Evolutionary conservation across 2,329 filamentous ascomycete species (phyloP), one percentile per base, ranked within the genome.

Genomic region (Zalaria obscura): DNA sequence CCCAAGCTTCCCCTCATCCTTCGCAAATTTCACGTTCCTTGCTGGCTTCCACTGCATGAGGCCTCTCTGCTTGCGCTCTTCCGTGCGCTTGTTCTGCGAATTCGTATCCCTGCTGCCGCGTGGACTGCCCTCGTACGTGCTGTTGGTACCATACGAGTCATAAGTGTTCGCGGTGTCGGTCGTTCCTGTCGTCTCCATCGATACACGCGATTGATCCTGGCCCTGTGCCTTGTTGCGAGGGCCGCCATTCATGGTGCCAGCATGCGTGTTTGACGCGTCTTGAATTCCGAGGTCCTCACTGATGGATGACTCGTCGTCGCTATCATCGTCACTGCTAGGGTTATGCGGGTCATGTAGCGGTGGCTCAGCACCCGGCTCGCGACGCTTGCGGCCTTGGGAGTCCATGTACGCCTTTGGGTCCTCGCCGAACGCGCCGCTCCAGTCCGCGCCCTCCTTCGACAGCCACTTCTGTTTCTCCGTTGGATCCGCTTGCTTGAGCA

Each of bases 11-110:
- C 83, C 77, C 66, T 96, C 84, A 53, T 95, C 73, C 63, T 91
- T 93, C 35, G 80, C 88, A 59, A 95, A 96, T 50, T 79, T 77
- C 25, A 77, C 69, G 56, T 94, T 94, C 34, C 89, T 72, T 57
- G 88, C 83, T 0, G 89, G 88, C 55, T 79, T 83, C 87, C 88
- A 96, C 60, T 96, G 89, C 85, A 95, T 93, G 56, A 94, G 54
- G 0, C 89, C 89, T 7, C 88, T 73, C 51, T 95, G 87, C 63
- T 88, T 86, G 1, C 88, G 75, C 58, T 88, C 81, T 57, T 95
- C 70, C 36, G 66, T 64, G 38, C 83, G 78, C 47, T 81, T 76
- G 55, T 80, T 85, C 47, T 77, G 72, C 43, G 69, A 68, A 52
- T 76, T 78, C 57, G 81, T 76, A 25, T 80, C 72, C 56, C 78